These are phyloP conservation scores for Oemleria cerasiformis DNA, from an alignment of 306 rosid genomes.

Conservation along the genomic window DNA sequence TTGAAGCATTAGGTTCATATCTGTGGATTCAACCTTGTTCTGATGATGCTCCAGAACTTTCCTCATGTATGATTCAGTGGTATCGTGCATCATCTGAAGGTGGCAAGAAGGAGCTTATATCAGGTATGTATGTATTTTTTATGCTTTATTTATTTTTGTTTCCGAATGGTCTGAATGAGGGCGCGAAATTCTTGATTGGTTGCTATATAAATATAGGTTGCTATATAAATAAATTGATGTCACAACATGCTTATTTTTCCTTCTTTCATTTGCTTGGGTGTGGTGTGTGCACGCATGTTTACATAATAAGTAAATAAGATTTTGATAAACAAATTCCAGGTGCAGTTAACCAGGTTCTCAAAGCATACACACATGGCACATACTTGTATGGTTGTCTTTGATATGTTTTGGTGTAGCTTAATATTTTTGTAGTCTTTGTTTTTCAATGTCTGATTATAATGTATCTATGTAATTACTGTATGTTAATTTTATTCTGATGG, in stretches of 20 bases:
- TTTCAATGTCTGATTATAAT: neutral
- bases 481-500: neutral
- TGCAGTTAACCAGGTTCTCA: neutral
- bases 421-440: neutral
- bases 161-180: neutral
- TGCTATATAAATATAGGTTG: neutral
- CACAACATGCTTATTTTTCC: neutral
- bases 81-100: conserved; percentile 61
- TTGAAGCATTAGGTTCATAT: conserved; percentile 79
- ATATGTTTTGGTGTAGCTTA: neutral
- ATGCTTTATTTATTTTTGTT: neutral
- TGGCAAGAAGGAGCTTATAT: conserved; percentile 72
- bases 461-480: neutral
- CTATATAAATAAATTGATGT: neutral
- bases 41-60: conserved; percentile 55
- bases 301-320: neutral
- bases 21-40: conserved; percentile 64
- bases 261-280: neutral
- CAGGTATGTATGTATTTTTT: conserved; percentile 42
- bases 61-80: conserved; percentile 74
- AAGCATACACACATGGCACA: neutral
- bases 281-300: neutral
- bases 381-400: neutral
- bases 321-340: neutral
- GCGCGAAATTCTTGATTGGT: neutral